Conservation (phyloP, 257 asterid species). For the Penstemon eatonii region DNA sequence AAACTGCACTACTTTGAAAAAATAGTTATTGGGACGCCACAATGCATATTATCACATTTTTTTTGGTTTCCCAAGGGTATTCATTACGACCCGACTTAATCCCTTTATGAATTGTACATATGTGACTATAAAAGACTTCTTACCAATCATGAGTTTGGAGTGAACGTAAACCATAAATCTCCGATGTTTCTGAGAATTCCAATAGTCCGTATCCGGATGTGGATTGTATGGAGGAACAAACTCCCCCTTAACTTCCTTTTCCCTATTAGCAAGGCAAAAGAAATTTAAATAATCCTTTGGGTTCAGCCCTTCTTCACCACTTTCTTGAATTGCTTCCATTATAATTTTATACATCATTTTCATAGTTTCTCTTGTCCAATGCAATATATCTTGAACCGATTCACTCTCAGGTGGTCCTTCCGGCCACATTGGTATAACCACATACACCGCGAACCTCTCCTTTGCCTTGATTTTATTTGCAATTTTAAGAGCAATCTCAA, state of each 20-base stretch:
- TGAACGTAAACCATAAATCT: slow-evolving; percentile 95
- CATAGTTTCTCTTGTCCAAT: slow-evolving; percentile 86
- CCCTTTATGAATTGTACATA: not conserved
- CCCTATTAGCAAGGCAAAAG: slow-evolving; percentile 89
- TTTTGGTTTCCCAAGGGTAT: no score
- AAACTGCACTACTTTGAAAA: no score
- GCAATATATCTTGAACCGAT: slow-evolving; percentile 69
- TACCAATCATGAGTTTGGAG: slow-evolving; percentile 96
- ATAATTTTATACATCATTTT: slow-evolving; percentile 75
- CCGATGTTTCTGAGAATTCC: slow-evolving; percentile 72
- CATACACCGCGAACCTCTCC: slow-evolving; percentile 61
- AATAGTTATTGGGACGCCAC: no score
- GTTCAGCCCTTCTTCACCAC: slow-evolving; percentile 45
- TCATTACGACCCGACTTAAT: no score
- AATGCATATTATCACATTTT: no score
- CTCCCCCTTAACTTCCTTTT: slow-evolving; percentile 67
- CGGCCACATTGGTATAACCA: slow-evolving; percentile 94
- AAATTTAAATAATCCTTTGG: slow-evolving; percentile 82
- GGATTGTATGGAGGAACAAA: slow-evolving; percentile 81
- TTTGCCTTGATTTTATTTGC: slow-evolving; percentile 58
- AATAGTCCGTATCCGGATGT: slow-evolving; percentile 64
- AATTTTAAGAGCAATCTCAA: slow-evolving; percentile 75
- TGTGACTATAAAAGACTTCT: not conserved
- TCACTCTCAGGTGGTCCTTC: slow-evolving; percentile 88
- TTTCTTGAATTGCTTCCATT: slow-evolving; percentile 62